Evolutionary conservation across 192 early-diverging fungal species (phyloP).

Genomic region (Backusella psychrophila): DNA sequence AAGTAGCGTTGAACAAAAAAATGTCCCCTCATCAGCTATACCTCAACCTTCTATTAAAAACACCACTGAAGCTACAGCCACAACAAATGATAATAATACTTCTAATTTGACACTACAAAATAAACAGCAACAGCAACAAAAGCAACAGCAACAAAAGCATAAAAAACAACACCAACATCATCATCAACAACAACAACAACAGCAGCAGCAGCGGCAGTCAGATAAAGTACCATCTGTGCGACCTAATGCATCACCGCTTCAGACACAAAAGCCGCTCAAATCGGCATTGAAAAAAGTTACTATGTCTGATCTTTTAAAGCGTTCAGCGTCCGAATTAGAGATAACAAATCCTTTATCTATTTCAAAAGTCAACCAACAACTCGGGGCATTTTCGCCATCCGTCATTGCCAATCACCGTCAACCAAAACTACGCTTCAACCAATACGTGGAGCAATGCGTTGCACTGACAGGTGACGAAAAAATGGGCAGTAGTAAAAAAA

Average conservation of each 20-base stretch:
- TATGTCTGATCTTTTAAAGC: slow-evolving; percentile 46
- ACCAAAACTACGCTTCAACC: slow-evolving; percentile 56
- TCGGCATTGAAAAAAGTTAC: slow-evolving; percentile 56
- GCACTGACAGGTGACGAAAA: slow-evolving; percentile 38
- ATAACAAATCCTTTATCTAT: slow-evolving; percentile 29
- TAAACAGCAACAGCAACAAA: slow-evolving; percentile 10
- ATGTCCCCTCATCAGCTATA: neutral
- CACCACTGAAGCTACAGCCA: neutral
- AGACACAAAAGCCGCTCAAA: slow-evolving; percentile 32
- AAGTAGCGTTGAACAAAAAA: neutral
- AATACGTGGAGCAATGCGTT: slow-evolving; percentile 56
- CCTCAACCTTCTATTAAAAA: neutral
- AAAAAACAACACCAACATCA: slow-evolving; percentile 5
- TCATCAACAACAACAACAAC: neutral
- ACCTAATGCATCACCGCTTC: neutral
- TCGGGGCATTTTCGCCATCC: slow-evolving; percentile 33
- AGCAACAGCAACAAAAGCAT: neutral
- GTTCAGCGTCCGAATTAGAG: slow-evolving; percentile 33
- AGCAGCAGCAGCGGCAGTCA: neutral
- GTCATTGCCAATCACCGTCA: slow-evolving; percentile 52
- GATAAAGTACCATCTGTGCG: neutral
- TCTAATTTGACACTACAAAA: neutral
- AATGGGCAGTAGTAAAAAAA: neutral
- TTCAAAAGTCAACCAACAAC: slow-evolving; percentile 25
- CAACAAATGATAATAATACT: neutral